Conservation (phyloP, 2,329 filamentous ascomycete genomes). For the Cercospora zeina region DNA sequence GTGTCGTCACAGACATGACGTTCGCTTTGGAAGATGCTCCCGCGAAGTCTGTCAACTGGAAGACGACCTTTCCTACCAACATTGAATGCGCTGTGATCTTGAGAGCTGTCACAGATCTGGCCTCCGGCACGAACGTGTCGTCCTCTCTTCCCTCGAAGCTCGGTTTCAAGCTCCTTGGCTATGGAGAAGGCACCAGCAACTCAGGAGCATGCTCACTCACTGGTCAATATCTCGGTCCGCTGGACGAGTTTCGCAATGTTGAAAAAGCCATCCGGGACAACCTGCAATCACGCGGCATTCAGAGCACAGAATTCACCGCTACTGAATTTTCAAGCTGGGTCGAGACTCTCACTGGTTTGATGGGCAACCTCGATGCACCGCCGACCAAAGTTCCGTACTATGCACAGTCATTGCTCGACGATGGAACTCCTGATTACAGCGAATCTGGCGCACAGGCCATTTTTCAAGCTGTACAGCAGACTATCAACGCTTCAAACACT, state of each 20-base stretch:
- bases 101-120: conserved; percentile 20
- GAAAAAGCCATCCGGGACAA: conserved; percentile 16
- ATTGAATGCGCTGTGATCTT: conserved; percentile 23
- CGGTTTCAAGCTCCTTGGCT: conserved; percentile 22
- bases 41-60: conserved; percentile 20
- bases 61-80: conserved; percentile 21
- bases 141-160: conserved; percentile 16
- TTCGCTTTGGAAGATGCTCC: conserved; percentile 20
- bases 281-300: conserved; percentile 13
- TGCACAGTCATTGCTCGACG: conserved; percentile 23
- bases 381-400: conserved; percentile 26
- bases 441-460: conserved; percentile 11
- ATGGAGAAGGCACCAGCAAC: conserved; percentile 20
- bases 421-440: conserved; percentile 21
- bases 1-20: conserved; percentile 20
- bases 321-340: conserved; percentile 22
- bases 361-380: conserved; percentile 23
- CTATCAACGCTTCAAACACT: conserved; percentile 7
- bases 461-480: conserved; percentile 22
- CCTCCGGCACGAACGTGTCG: background rate
- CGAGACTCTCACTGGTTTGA: conserved; percentile 23
- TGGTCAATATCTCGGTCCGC: conserved; percentile 23
- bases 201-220: conserved; percentile 22
- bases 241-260: conserved; percentile 9
- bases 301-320: conserved; percentile 13